Percentiles rank a stretch among this genome's conserved stretches.
phyloP scores from a whole-genome alignment of 1,284 basidiomycete species.

The Coriolopsis trogii region DNA sequence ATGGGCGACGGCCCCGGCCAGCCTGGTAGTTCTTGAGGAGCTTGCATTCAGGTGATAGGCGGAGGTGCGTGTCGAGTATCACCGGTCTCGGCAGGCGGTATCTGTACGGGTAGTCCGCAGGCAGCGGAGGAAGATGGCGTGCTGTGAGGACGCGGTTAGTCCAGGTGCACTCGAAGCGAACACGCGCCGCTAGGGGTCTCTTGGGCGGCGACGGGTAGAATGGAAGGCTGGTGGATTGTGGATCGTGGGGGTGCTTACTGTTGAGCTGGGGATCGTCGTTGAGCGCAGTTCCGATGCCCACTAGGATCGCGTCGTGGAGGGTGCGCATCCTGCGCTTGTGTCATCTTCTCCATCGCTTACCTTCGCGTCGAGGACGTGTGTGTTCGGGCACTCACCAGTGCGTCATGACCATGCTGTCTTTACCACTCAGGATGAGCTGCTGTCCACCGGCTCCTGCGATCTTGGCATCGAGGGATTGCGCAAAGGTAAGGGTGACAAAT shows the following conservation, averaged over 20 bases:
- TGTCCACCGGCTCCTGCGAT: constrained; percentile 79
- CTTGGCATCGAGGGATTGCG: constrained; percentile 93
- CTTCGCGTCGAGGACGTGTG: not conserved
- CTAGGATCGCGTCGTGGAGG: constrained; percentile 90
- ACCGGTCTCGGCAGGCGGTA: constrained; percentile 76
- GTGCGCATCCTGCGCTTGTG: constrained; percentile 68
- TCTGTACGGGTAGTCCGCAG: constrained; percentile 38
- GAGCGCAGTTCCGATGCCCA: constrained; percentile 89
- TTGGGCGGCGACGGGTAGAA: too few species aligned
- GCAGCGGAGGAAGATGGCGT: constrained; percentile 54
- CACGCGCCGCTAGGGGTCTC: too few species aligned
- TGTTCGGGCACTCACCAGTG: constrained; percentile 67
- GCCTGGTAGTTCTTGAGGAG: constrained; percentile 70
- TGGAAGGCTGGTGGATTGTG: too few species aligned
- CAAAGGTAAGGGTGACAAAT: constrained; percentile 88
- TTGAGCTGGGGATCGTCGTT: constrained; percentile 95
- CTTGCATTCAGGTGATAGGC: constrained; percentile 70
- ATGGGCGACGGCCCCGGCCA: constrained; percentile 71
- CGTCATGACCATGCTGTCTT: constrained; percentile 93
- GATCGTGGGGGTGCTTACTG: constrained; percentile 50
- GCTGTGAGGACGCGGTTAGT: constrained; percentile 39
- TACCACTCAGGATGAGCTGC: constrained; percentile 84
- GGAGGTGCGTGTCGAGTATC: constrained; percentile 80
- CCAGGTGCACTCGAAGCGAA: too few species aligned
- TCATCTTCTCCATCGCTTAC: not conserved